phyloP scores from a whole-genome alignment of 148 eudicot genomes.

The Camellia sinensis region DNA sequence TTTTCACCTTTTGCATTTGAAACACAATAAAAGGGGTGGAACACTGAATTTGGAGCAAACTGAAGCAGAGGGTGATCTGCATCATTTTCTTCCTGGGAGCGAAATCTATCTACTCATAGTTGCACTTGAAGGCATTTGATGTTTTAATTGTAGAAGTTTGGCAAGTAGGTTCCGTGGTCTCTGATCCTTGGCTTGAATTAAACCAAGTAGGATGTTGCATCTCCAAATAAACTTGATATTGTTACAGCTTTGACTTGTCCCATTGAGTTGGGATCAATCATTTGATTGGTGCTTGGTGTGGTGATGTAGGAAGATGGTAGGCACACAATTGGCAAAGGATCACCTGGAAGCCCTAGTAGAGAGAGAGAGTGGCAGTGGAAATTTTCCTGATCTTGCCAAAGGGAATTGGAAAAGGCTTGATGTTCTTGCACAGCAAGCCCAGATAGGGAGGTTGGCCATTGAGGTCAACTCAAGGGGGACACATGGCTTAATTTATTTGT shows the following conservation, averaged over 20 bases:
- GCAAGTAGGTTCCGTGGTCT: not conserved
- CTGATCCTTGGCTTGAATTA: not conserved
- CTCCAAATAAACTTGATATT: not conserved
- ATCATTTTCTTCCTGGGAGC: not conserved
- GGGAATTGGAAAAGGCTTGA: no score
- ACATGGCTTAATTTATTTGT: no score
- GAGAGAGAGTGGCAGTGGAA: no score
- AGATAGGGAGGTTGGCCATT: no score
- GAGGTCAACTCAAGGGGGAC: no score
- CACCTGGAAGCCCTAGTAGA: no score
- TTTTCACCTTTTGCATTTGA: not conserved
- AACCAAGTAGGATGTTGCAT: not conserved
- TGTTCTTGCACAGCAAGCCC: no score
- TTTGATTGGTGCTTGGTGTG: not conserved
- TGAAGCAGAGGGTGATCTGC: not conserved
- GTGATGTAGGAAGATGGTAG: not conserved
- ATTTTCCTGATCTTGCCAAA: no score
- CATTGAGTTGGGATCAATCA: not conserved
- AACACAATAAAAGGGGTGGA: not conserved
- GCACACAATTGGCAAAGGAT: no score
- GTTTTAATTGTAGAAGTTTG: not conserved
- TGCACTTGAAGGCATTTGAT: not conserved
- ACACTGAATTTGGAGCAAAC: not conserved
- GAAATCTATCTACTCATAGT: not conserved
- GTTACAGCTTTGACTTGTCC: not conserved